A percentile compares a stretch with the other conserved stretches of the same genome.
Conservation (phyloP, 306 rosid genomes). For the Medicago arabica region DNA sequence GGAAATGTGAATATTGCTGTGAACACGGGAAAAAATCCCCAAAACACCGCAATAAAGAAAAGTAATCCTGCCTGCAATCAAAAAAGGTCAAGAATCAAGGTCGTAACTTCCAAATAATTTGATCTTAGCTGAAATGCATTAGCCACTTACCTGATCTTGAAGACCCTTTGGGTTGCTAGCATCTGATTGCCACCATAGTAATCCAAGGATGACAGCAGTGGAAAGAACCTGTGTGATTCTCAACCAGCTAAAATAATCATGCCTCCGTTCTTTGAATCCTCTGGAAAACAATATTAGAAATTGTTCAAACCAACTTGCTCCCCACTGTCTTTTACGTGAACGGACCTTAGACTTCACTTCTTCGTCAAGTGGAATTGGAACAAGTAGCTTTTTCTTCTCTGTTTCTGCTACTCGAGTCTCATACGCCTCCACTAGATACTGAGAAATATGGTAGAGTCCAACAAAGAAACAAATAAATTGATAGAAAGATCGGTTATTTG, state of each 20-base stretch:
- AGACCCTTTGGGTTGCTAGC: slow-evolving; percentile 58
- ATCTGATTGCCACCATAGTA: slow-evolving; percentile 98
- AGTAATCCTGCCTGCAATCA: slow-evolving; percentile 81
- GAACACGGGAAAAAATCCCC: slow-evolving; percentile 98
- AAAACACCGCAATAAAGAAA: slow-evolving; percentile 96
- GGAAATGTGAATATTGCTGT: slow-evolving; percentile 96
- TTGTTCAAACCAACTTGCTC: slow-evolving; percentile 88
- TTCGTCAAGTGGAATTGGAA: slow-evolving; percentile 72
- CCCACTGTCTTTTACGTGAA: slow-evolving; percentile 69
- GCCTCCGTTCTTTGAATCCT: slow-evolving; percentile 86
- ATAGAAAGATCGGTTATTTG: too few relatives aligned
- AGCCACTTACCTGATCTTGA: slow-evolving; percentile 79
- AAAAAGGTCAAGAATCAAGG: not conserved
- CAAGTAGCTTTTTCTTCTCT: slow-evolving; percentile 75
- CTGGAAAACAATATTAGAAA: slow-evolving; percentile 66
- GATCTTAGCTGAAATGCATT: not conserved
- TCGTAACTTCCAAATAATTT: not conserved
- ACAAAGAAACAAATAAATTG: too few relatives aligned
- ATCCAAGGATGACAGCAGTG: slow-evolving; percentile 85
- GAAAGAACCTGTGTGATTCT: slow-evolving; percentile 94
- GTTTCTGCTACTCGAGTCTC: slow-evolving; percentile 73
- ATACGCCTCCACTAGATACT: slow-evolving; percentile 91
- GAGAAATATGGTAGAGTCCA: not conserved
- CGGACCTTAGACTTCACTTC: slow-evolving; percentile 63
- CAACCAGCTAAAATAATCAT: slow-evolving; percentile 97